These are phyloP conservation scores for Neoboletus magnificus DNA, from an alignment of 768 basidiomycete species.

Conservation along the genomic window DNA sequence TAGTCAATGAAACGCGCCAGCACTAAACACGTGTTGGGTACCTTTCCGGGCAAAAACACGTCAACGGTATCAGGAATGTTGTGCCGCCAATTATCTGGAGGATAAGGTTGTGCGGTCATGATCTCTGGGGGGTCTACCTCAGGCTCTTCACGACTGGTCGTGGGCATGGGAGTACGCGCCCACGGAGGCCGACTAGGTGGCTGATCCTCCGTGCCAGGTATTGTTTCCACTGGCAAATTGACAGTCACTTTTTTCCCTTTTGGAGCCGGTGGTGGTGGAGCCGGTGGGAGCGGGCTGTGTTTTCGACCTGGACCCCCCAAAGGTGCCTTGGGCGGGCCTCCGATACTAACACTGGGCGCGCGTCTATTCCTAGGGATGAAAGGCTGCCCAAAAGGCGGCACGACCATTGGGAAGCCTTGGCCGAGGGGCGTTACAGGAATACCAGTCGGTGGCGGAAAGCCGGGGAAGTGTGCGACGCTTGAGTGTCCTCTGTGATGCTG, in stretches of 20 bases:
- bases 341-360: constrained; percentile 64
- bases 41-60: constrained; percentile 82
- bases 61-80: constrained; percentile 67
- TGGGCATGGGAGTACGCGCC: constrained; percentile 56
- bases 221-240: constrained; percentile 71
- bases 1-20: constrained; percentile 5
- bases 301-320: constrained; percentile 79
- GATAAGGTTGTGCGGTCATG: constrained; percentile 52
- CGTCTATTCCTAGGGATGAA: constrained; percentile 63
- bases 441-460: constrained; percentile 52
- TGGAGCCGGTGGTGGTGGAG: constrained; percentile 28
- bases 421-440: constrained; percentile 61
- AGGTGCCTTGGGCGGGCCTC: constrained; percentile 85
- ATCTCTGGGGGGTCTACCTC: constrained; percentile 31
- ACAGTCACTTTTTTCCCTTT: constrained; percentile 69
- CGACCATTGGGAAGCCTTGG: constrained; percentile 54
- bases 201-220: constrained; percentile 35
- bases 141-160: constrained; percentile 32
- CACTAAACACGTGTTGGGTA: constrained; percentile 29
- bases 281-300: constrained; percentile 58
- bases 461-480: constrained; percentile 63
- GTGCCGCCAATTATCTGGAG: constrained; percentile 59
- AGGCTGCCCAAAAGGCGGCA: constrained; percentile 44
- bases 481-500: constrained; percentile 52
- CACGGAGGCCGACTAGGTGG: constrained; percentile 47